phyloP scores from a whole-genome alignment of 768 basidiomycete genomes.

The Paxillus involutus region DNA sequence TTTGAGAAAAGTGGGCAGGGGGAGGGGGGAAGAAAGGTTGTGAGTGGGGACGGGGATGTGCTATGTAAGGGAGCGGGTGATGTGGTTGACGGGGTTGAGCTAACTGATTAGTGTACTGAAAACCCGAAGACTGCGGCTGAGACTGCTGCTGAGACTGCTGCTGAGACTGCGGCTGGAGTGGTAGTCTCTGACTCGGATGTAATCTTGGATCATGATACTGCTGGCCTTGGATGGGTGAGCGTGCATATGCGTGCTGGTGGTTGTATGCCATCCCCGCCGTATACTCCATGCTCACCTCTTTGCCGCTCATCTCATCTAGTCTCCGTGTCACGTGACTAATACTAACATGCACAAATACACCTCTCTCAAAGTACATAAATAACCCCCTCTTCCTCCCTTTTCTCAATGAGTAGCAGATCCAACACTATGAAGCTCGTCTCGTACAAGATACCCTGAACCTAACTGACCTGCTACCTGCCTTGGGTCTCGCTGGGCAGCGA shows the following conservation, averaged over 20 bases:
- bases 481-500: too few relatives aligned
- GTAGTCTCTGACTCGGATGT: constrained; percentile 16
- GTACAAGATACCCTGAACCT: constrained; percentile 16
- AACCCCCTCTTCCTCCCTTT: neutral
- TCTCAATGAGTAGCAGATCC: constrained; percentile 27
- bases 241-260: constrained; percentile 16
- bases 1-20: constrained; percentile 1
- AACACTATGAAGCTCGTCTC: constrained; percentile 44
- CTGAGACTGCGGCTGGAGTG: neutral
- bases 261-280: constrained; percentile 19
- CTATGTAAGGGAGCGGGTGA: constrained; percentile 23
- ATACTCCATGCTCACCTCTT: neutral
- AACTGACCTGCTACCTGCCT: too few relatives aligned
- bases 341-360: constrained; percentile 23
- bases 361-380: neutral
- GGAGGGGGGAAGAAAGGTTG: constrained; percentile 9
- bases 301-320: neutral
- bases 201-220: constrained; percentile 4
- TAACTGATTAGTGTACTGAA: constrained; percentile 16
- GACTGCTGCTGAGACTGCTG: too few relatives aligned
- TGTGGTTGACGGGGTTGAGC: constrained; percentile 5
- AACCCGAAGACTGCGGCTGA: constrained; percentile 14
- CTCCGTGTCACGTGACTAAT: constrained; percentile 13
- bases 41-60: constrained; percentile 9
- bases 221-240: constrained; percentile 7